Evolutionary conservation across 2,329 filamentous ascomycete species (phyloP).

Genomic region (Orbilia javanica): DNA sequence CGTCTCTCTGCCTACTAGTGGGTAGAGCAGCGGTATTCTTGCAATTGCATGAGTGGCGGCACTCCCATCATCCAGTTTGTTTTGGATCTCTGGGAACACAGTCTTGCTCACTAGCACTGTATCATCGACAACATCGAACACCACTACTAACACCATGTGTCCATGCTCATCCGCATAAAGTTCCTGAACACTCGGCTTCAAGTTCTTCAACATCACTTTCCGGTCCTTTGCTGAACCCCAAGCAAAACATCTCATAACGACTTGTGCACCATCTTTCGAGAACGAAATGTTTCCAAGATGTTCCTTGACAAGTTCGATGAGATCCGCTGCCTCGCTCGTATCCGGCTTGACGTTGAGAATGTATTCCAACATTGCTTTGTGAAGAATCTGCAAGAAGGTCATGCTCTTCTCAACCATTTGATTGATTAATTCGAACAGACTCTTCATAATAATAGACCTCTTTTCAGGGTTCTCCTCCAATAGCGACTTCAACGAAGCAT

Average conservation of each 20-base stretch:
- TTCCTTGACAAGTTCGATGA: slow-evolving; percentile 88
- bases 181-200: slow-evolving; percentile 87
- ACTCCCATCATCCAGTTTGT: slow-evolving; percentile 65
- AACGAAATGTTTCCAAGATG: slow-evolving; percentile 96
- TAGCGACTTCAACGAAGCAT: slow-evolving; percentile 79
- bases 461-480: slow-evolving; percentile 84
- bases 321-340: slow-evolving; percentile 85
- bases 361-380: slow-evolving; percentile 98
- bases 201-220: slow-evolving; percentile 86
- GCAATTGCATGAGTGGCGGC: slow-evolving; percentile 68
- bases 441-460: slow-evolving; percentile 85
- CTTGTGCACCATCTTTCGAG: slow-evolving; percentile 85
- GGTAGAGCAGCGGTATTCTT: slow-evolving; percentile 79
- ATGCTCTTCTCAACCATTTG: slow-evolving; percentile 94
- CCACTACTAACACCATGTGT: slow-evolving; percentile 83
- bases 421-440: slow-evolving; percentile 88
- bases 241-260: slow-evolving; percentile 85
- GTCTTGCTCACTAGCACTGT: slow-evolving; percentile 88
- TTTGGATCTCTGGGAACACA: slow-evolving; percentile 82
- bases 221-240: slow-evolving; percentile 91
- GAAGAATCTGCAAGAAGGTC: slow-evolving; percentile 96
- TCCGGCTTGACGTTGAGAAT: slow-evolving; percentile 83
- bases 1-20: slow-evolving; percentile 75
- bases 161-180: slow-evolving; percentile 85
- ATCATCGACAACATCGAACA: slow-evolving; percentile 93